Evolutionary conservation across 2,329 filamentous ascomycete genomes (phyloP).

Genomic region (Alternaria sp.): DNA sequence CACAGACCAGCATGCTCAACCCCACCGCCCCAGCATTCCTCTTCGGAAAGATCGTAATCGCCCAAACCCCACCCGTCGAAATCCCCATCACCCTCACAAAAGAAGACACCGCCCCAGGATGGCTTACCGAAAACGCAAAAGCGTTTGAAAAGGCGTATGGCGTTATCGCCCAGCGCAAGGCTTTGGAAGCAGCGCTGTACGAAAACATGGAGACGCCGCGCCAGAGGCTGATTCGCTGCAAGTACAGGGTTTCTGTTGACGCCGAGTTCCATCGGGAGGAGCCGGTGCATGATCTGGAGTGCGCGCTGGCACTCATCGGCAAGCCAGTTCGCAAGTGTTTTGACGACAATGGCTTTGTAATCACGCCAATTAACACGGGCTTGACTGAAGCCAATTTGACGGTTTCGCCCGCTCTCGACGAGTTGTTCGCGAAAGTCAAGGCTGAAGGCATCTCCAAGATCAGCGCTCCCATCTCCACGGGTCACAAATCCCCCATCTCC

Average conservation of each 20-base stretch:
- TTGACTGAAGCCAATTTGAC: background rate
- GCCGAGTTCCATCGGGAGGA: background rate
- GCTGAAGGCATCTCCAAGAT: background rate
- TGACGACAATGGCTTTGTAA: background rate
- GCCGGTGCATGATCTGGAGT: background rate
- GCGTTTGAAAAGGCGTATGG: background rate
- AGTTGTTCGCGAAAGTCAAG: background rate
- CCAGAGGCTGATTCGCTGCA: conserved; percentile 3
- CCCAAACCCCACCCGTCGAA: background rate
- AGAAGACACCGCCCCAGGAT: background rate
- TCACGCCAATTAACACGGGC: background rate
- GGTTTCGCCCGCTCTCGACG: background rate
- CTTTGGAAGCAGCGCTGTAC: conserved; percentile 5
- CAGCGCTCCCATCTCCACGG: background rate
- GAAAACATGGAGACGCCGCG: conserved; percentile 8
- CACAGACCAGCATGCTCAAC: background rate
- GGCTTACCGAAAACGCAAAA: background rate
- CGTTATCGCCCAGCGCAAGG: background rate
- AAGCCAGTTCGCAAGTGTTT: background rate
- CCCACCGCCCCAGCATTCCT: background rate
- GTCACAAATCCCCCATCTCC: background rate
- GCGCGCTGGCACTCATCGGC: fast-evolving
- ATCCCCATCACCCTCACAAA: background rate
- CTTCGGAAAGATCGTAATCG: background rate
- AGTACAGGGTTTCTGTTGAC: background rate